Evolutionary conservation across 2,329 filamentous ascomycete species (phyloP), one percentile per base, ranked within the genome.

Genomic region (Ceratocystis huliohia): DNA sequence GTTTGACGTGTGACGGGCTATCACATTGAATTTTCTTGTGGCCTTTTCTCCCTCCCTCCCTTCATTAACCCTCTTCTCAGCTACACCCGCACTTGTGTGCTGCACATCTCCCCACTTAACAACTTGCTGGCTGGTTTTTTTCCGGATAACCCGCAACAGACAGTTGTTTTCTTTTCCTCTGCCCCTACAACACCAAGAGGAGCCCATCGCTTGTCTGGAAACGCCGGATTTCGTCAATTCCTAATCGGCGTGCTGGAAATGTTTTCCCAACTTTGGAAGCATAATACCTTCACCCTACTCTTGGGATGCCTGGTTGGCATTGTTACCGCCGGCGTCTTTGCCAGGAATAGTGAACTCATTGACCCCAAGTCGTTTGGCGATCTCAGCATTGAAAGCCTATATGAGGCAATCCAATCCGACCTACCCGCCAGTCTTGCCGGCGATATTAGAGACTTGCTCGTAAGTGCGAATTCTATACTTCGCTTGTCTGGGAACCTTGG

Each of bases 301-400:
- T 80, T 99, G 22, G 94, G 94, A 41, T 90, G 91, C 50, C 73
- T 99, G n/a, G 93, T 94, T 71, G 94, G 94, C 13, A 82, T 99
- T 66, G 78, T 96, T n/a, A 81, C 87, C 1, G 94, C 94, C 1
- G 87, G 91, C 37, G 91, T 96, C 75, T 94, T 99, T 71, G 93
- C 92, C 37, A 88, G 88, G 70, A 89, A 83, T 74, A 94, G 92
- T 76, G 91, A 96, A 73, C 82, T 97, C 69, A 92, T 96, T 69
- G 91, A 91, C 69, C 80, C 96, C 69, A 84, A 84, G 15, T 84
- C 86, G 72, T 74, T 87, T 61, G 78, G 80, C 64, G 89, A 93
- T 67, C 80, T 89, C 72, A 94, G 89, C 73, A 83, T 99, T 77
- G 92, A 96, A 70, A 88, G 84, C 69, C 77, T 97, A 67, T 81